Conservation (phyloP, 1,139 yeast genomes). For the Debaryomyces sp. region DNA sequence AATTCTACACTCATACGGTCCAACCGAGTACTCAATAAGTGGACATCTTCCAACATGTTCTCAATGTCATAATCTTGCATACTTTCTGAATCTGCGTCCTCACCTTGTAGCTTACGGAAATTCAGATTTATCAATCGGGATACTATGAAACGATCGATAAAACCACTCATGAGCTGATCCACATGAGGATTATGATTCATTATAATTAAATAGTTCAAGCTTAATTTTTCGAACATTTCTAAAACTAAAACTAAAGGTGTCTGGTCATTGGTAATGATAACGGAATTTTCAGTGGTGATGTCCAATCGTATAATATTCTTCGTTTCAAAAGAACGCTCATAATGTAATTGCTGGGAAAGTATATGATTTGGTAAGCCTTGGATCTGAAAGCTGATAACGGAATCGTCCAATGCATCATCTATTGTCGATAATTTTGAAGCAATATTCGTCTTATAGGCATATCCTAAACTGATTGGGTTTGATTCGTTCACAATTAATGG, state of each 20-base stretch:
- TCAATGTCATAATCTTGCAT: slow-evolving; percentile 21
- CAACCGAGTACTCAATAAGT: slow-evolving; percentile 13
- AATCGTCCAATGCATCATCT: slow-evolving; percentile 10
- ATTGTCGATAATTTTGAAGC: slow-evolving; percentile 15
- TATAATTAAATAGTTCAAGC: slow-evolving; percentile 39
- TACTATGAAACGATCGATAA: slow-evolving; percentile 43
- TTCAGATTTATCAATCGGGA: slow-evolving; percentile 33
- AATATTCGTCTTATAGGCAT: slow-evolving; percentile 34
- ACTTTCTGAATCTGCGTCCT: slow-evolving; percentile 2
- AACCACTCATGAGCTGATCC: slow-evolving; percentile 34
- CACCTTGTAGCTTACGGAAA: slow-evolving; percentile 22
- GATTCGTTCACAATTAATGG: slow-evolving; percentile 34
- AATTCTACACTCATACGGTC: slow-evolving; percentile 31
- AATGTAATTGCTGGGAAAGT: slow-evolving; percentile 28
- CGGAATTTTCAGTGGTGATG: slow-evolving; percentile 22
- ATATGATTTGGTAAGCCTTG: slow-evolving; percentile 20
- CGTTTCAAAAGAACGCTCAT: slow-evolving; percentile 21
- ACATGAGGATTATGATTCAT: slow-evolving; percentile 19
- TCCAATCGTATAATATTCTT: slow-evolving; percentile 17
- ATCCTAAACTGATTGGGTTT: slow-evolving; percentile 38
- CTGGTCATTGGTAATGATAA: slow-evolving; percentile 31
- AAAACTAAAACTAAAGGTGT: slow-evolving; percentile 40
- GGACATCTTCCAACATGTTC: slow-evolving; percentile 14
- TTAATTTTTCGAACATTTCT: slow-evolving; percentile 45
- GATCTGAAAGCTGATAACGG: slow-evolving; percentile 28